Percentiles rank a stretch among this genome's conserved stretches.
phyloP scores from a whole-genome alignment of 1,284 basidiomycete species.

The Puccinia triticina region DNA sequence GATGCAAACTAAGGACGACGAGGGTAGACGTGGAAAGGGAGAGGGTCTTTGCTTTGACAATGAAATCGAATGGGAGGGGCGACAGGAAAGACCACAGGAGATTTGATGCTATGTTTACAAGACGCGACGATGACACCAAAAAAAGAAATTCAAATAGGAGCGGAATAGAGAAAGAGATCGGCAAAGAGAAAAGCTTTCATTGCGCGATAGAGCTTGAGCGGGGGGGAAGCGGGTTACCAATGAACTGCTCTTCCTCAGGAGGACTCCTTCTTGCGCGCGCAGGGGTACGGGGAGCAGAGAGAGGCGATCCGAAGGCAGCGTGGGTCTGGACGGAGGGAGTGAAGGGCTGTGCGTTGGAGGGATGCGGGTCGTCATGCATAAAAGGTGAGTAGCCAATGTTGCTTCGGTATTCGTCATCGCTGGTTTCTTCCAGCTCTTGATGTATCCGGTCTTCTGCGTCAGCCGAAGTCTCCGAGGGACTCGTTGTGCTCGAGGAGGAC shows the following conservation, averaged over 20 bases:
- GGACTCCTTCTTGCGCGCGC: neutral
- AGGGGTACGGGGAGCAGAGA: neutral
- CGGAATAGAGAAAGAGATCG: neutral
- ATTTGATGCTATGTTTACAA: neutral
- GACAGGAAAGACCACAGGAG: neutral
- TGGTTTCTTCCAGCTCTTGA: neutral
- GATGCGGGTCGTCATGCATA: neutral
- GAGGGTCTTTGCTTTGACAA: neutral
- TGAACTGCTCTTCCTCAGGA: neutral
- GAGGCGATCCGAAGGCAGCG: neutral
- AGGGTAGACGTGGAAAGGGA: neutral
- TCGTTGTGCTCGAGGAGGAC: slow-evolving; percentile 22
- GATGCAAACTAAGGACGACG: neutral
- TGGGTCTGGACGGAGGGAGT: neutral
- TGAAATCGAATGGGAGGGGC: neutral
- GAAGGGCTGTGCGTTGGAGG: neutral
- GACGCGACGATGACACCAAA: neutral
- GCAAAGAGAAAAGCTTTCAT: neutral
- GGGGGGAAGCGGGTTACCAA: neutral
- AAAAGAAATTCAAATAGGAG: neutral
- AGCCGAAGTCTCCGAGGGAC: neutral
- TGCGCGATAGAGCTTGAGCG: neutral
- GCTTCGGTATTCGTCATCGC: slow-evolving; percentile 4
- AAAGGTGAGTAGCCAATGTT: neutral
- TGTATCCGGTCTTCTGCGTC: neutral